Percentiles rank a stretch among this genome's conserved stretches.
Conservation (phyloP, 306 rosid genomes). For the Neltuma alba region DNA sequence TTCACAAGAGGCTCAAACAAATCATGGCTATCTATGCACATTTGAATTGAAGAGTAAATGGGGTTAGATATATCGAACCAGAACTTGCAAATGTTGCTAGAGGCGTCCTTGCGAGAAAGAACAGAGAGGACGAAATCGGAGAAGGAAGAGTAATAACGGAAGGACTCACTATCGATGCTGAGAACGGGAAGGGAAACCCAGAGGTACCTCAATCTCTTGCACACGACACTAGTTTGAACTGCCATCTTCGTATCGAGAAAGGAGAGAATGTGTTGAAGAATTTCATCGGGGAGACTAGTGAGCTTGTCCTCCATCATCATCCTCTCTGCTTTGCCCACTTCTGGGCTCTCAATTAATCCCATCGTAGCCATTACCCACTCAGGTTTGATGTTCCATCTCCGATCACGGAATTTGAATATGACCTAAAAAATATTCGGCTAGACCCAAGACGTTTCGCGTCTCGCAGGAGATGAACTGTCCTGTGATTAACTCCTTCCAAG, state of each 20-base stretch:
- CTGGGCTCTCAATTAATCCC: neutral
- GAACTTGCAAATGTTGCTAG: conserved; percentile 5
- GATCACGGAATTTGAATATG: neutral
- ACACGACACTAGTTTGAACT: neutral
- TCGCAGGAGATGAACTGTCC: too few species aligned
- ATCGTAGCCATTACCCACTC: neutral
- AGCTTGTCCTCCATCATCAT: conserved; percentile 3
- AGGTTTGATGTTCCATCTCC: neutral
- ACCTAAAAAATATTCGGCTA: too few species aligned
- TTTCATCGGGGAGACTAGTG: conserved; percentile 19
- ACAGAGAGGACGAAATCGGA: neutral
- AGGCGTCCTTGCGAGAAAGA: neutral
- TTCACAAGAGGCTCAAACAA: conserved; percentile 17
- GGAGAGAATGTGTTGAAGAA: conserved; percentile 8
- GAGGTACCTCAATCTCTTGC: neutral
- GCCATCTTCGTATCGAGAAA: conserved; percentile 7
- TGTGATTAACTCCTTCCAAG: too few species aligned
- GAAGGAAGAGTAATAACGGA: conserved; percentile 1
- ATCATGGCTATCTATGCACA: conserved; percentile 18
- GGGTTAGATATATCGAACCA: conserved; percentile 12
- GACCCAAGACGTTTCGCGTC: too few species aligned
- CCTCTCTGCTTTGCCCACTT: neutral
- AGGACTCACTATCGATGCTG: conserved; percentile 14
- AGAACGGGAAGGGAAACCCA: conserved; percentile 17
- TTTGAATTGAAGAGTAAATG: conserved; percentile 10